Conservation (phyloP, 257 asterid species). For the Cynanchum wilfordii region DNA sequence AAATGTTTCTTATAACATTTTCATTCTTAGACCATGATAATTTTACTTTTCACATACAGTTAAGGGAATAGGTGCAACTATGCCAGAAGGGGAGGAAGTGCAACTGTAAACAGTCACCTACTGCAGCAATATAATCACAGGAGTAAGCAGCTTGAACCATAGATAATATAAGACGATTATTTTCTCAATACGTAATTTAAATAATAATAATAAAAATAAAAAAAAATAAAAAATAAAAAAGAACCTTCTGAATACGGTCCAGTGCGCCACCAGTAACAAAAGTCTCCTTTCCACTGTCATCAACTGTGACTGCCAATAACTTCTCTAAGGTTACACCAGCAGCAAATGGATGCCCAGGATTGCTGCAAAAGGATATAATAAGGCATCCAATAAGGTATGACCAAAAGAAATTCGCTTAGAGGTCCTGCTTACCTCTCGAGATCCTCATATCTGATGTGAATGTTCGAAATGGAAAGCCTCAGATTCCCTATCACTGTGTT, state of each 20-base stretch:
- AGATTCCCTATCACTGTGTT: slow-evolving; percentile 92
- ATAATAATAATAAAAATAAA: background rate
- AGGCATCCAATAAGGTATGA: slow-evolving; percentile 12
- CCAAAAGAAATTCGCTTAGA: slow-evolving; percentile 10
- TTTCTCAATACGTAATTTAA: background rate
- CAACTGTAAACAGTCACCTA: background rate
- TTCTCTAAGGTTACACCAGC: slow-evolving; percentile 83
- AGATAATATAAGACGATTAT: background rate
- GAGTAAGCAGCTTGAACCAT: background rate
- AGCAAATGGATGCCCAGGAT: slow-evolving; percentile 92
- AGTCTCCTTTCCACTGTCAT: slow-evolving; percentile 81
- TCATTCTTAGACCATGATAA: background rate
- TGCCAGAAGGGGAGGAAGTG: background rate
- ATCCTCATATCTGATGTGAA: slow-evolving; percentile 98
- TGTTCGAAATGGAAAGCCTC: slow-evolving; percentile 89
- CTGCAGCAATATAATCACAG: background rate
- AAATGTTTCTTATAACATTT: background rate
- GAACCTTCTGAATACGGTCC: slow-evolving; percentile 85
- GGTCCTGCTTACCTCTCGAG: slow-evolving; percentile 65
- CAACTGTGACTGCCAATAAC: slow-evolving; percentile 89
- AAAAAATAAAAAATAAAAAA: slow-evolving; percentile 10
- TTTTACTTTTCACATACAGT: background rate
- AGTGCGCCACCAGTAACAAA: slow-evolving; percentile 86
- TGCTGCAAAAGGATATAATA: slow-evolving; percentile 45
- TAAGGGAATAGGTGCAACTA: background rate